A percentile compares a stretch with the other conserved stretches of the same genome.
Conservation (phyloP, 179 eudicot genomes). For the Carnegiea gigantea region DNA sequence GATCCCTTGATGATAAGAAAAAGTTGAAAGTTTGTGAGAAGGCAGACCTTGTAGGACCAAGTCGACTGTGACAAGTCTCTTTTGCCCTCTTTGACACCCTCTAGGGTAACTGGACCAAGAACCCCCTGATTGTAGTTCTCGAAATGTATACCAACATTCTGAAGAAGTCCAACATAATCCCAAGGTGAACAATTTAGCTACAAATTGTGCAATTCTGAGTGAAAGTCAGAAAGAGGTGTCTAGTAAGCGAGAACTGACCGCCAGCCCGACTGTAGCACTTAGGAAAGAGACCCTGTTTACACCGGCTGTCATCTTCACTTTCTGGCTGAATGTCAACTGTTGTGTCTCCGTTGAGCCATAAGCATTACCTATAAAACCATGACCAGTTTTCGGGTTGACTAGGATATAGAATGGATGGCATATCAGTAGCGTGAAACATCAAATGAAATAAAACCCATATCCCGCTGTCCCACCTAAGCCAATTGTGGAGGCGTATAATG, state of each 20-base stretch:
- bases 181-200: not conserved
- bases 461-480: not conserved
- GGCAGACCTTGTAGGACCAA: slow-evolving; percentile 80
- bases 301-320: slow-evolving; percentile 62
- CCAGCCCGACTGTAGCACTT: slow-evolving; percentile 79
- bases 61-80: slow-evolving; percentile 42
- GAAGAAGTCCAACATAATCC: slow-evolving; percentile 18
- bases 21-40: not conserved
- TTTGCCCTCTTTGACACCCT: not conserved
- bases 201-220: not conserved
- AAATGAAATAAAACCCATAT: not conserved
- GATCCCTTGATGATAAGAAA: not conserved
- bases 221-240: slow-evolving; percentile 3
- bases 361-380: slow-evolving; percentile 41
- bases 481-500: not conserved
- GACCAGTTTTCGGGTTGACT: not conserved
- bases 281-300: slow-evolving; percentile 72
- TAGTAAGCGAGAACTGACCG: slow-evolving; percentile 48
- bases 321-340: slow-evolving; percentile 51
- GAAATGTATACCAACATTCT: slow-evolving; percentile 69
- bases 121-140: slow-evolving; percentile 65
- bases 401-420: not conserved
- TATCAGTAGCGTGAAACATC: too few species aligned
- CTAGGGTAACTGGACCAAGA: slow-evolving; percentile 67
- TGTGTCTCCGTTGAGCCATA: slow-evolving; percentile 59